Evolutionary conservation across 176 grass and related monocot species (phyloP), one percentile per base, ranked within the genome.

Genomic region (Cenchrus fungigraminus): DNA sequence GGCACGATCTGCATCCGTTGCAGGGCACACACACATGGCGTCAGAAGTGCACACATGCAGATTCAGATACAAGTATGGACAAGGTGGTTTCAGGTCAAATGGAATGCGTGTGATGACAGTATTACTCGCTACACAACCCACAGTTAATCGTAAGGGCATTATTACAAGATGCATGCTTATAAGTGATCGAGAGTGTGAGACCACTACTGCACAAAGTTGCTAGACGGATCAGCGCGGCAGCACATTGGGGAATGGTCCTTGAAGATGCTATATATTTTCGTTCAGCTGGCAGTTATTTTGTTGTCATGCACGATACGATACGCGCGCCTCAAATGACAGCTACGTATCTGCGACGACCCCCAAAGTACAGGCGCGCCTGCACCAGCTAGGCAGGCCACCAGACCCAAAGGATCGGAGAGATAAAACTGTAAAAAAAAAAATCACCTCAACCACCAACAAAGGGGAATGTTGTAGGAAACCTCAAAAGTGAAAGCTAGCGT

Each of bases 1-100:
- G 80, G 74, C 82, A 98, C 93, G 32, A 96, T 83, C 97, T 98
- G 90, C 82, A 80, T 74, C 85, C 20, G 68, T 66, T 76, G 86
- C 72, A 80, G 80, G 4, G 59, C 59, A 22, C 59, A n/a, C 57
- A 59, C 62, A 49, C 58, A 72, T 77, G 31, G 37, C 45, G 75
- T 89, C 81, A 90, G 50, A 89, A 75, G 70, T 17, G 79, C 34
- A 93, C 34, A 93, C 78, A 88, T 66, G 80, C 44, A 79, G 9
- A 43, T 15, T 43, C 8, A 45, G 44, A 45, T 8, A 28, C 77
- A 32, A 2, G 12, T 65, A 6, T 32, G 12, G 16, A 71, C 53
- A 68, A 11, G 79, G 59, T 85, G 69, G 40, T 43, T 71, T 82
- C 14, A 81, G 65, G 64, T 78, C 82, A 91, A 71, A 85, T 32